Evolutionary conservation across 148 eudicot species (phyloP).

Genomic region (Rhododendron henanense): DNA sequence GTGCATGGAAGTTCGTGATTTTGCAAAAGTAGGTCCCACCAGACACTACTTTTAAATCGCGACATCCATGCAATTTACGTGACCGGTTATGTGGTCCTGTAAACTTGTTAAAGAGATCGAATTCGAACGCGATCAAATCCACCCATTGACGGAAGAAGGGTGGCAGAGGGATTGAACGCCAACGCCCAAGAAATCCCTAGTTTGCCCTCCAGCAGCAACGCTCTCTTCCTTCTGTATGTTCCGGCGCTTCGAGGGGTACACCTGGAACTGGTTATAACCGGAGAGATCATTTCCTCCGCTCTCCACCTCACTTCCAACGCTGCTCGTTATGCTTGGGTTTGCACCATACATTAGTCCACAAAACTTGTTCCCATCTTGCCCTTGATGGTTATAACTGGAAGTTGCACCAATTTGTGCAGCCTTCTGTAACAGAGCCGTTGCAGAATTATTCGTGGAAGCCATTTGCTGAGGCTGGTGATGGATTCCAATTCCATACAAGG

Average conservation of each 20-base stretch:
- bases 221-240: conserved; percentile 35
- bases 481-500: conserved; percentile 57
- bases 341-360: conserved; percentile 40
- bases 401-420: conserved; percentile 79
- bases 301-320: conserved; percentile 40
- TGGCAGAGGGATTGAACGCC: conserved; percentile 50
- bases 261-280: conserved; percentile 24
- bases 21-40: not conserved
- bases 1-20: not conserved
- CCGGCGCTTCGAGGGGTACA: conserved; percentile 50
- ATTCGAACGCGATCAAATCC: conserved; percentile 39
- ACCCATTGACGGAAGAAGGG: conserved; percentile 61
- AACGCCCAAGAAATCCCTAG: conserved; percentile 84
- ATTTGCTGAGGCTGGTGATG: conserved; percentile 39
- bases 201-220: conserved; percentile 42
- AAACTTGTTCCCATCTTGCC: conserved; percentile 27
- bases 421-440: conserved; percentile 79
- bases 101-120: not conserved
- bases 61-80: not conserved
- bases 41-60: not conserved
- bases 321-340: conserved; percentile 34
- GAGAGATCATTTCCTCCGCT: conserved; percentile 41
- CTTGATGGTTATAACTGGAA: conserved; percentile 31
- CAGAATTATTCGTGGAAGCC: conserved; percentile 46
- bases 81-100: not conserved